phyloP scores from a whole-genome alignment of 768 basidiomycete genomes.

The Boletus eberwhitei region DNA sequence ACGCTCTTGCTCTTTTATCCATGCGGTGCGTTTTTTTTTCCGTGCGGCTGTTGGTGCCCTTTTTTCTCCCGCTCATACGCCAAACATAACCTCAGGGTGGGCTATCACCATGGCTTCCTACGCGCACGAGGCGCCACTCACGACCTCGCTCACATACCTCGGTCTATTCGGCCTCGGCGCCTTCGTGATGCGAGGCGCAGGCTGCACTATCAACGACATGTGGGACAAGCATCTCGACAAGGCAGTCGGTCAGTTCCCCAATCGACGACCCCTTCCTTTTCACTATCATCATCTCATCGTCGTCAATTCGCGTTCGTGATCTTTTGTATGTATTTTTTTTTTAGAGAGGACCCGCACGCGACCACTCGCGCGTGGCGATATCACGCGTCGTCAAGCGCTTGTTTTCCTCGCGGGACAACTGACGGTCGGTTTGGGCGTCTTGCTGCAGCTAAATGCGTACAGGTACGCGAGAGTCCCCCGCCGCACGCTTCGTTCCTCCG shows the following conservation, averaged over 20 bases:
- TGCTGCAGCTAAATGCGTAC: conserved; percentile 93
- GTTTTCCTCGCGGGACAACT: conserved; percentile 82
- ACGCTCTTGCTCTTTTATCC: conserved; percentile 90
- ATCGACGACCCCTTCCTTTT: too few species aligned
- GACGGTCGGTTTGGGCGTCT: conserved; percentile 74
- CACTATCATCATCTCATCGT: too few species aligned
- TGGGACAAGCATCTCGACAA: conserved; percentile 94
- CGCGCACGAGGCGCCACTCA: conserved; percentile 61
- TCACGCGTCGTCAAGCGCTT: conserved; percentile 71
- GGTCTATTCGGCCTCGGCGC: conserved; percentile 87
- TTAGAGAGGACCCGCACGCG: conserved; percentile 82
- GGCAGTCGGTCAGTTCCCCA: conserved; percentile 64
- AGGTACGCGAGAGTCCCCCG: conserved; percentile 47
- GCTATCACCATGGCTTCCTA: conserved; percentile 97
- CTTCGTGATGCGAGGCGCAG: conserved; percentile 94
- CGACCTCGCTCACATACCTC: conserved; percentile 71
- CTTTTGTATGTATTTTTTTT: too few species aligned
- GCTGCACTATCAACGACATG: conserved; percentile 98
- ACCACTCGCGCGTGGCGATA: conserved; percentile 82
- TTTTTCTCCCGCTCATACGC: neutral
- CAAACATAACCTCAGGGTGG: conserved; percentile 63
- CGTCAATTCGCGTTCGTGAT: neutral
- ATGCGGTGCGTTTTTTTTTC: conserved; percentile 61
- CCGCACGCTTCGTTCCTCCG: neutral
- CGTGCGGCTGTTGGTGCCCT: neutral